Evolutionary conservation across 2,329 filamentous ascomycete genomes (phyloP).

Genomic region (Epichloe sylvatica): DNA sequence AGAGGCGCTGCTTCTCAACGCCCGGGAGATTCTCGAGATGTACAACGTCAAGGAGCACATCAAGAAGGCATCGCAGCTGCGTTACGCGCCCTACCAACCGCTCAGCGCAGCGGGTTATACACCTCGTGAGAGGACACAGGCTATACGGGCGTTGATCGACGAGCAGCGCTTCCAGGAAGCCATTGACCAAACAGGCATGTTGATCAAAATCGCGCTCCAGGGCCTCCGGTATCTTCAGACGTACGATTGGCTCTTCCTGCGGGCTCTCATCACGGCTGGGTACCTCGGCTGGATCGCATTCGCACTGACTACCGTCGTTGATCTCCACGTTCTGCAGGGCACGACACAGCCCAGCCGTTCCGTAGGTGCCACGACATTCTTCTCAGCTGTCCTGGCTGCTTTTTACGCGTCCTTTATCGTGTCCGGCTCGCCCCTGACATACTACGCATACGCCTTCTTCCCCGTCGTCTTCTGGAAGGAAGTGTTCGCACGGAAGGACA

Average conservation of each 20-base stretch:
- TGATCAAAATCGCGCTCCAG: conserved; percentile 64
- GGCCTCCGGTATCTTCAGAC: conserved; percentile 91
- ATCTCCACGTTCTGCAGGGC: conserved; percentile 22
- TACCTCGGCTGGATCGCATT: conserved; percentile 95
- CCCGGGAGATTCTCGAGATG: conserved; percentile 82
- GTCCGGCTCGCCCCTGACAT: conserved; percentile 66
- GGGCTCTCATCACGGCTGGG: conserved; percentile 78
- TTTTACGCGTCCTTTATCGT: conserved; percentile 69
- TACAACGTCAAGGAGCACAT: conserved; percentile 84
- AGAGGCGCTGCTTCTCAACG: conserved; percentile 70
- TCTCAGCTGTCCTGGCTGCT: conserved; percentile 60
- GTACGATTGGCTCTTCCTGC: conserved; percentile 94
- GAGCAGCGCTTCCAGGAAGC: conserved; percentile 39
- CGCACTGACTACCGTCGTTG: conserved; percentile 75
- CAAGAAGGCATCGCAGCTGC: conserved; percentile 62
- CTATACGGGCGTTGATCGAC: too few relatives aligned
- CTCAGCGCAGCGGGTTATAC: conserved; percentile 46
- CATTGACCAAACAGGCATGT: conserved; percentile 60
- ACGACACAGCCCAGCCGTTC: conserved; percentile 40
- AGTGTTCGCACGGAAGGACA: conserved; percentile 54
- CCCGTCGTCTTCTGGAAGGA: conserved; percentile 22
- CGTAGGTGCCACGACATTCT: conserved; percentile 42
- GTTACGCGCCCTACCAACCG: conserved; percentile 61
- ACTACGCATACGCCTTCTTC: conserved; percentile 57
- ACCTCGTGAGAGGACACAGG: conserved; percentile 18